Conservation (phyloP, 2,329 filamentous ascomycete species). For the Graphilbum fragrans region DNA sequence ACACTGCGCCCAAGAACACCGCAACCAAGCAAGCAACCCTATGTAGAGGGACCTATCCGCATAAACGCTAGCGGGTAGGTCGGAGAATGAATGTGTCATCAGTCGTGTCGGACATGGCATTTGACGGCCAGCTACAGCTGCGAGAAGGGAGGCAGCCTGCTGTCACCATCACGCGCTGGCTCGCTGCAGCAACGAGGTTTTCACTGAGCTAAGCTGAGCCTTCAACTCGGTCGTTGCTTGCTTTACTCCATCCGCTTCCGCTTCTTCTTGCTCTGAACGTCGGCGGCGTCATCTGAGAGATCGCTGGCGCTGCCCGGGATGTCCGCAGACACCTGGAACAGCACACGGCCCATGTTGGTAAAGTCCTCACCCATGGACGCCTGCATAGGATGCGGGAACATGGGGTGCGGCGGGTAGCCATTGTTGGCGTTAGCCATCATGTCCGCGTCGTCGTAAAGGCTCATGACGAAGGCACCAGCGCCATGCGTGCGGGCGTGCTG, state of each 20-base stretch:
- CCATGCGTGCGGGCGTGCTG: constrained; percentile 94
- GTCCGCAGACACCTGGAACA: constrained; percentile 71
- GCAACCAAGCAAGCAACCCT: constrained; percentile 10
- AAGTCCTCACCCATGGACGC: constrained; percentile 45
- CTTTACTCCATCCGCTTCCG: constrained; percentile 58
- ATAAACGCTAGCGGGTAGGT: constrained; percentile 16
- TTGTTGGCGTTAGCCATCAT: constrained; percentile 19
- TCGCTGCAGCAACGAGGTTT: not conserved
- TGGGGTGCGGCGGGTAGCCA: constrained; percentile 13
- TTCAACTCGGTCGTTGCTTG: not conserved
- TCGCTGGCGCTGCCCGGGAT: constrained; percentile 54
- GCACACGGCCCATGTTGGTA: constrained; percentile 57
- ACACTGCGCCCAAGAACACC: constrained; percentile 9
- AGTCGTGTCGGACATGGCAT: constrained; percentile 23
- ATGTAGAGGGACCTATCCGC: constrained; percentile 12
- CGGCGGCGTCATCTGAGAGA: constrained; percentile 38
- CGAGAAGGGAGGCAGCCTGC: not conserved
- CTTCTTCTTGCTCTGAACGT: constrained; percentile 58
- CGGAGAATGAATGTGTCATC: constrained; percentile 22
- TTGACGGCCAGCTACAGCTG: not conserved
- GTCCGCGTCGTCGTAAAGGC: constrained; percentile 64
- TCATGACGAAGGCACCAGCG: constrained; percentile 81
- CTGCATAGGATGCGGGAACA: constrained; percentile 22
- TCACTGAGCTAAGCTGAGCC: not conserved
- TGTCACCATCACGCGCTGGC: not conserved